Base-by-base conservation (phyloP, 2,329 filamentous ascomycete species). In the Mycosphaerella sp. region DNA sequence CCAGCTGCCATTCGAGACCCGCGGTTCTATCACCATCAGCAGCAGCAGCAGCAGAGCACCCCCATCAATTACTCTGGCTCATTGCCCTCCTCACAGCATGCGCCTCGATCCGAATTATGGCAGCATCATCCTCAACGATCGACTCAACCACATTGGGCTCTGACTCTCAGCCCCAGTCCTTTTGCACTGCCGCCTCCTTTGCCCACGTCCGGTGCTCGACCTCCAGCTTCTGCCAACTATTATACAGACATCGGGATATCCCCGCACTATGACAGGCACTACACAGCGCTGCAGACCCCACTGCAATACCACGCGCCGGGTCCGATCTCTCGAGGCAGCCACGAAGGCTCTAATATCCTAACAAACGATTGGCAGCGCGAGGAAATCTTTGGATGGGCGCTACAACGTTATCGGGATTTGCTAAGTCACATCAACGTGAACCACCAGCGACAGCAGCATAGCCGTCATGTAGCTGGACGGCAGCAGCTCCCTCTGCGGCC, bases 1-100 rank as follows among this genome's bases (percentile, higher is more conserved):
- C 80, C 81, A 10, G 78, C 80, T 36, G 78, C 80, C 5, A 70
- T 80, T 55, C 74, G 78, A 55, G 79, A 82, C 66, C 73, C 77
- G 44, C 74, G 77, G 17, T 78, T 68, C 56, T 71, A 65, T 58
- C 65, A 62, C 59, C 66, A 56, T 40, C 59, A 63, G 17, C 61
- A 64, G 34, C 34, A 38, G 34, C 34, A 38, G 23, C 61, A 64
- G 26, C 26, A 29, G 26, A 7, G 26, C 51, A 46, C 61, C 14
- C 45, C 53, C 17, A 42, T 39, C 17, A 49, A 56, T 42, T 64
- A 60, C 34, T 39, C 53, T 2, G 52, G 54, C 29, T 60, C 62
- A 2, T 40, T 60, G 29, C 50, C 63, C 9, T 58, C 48, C 54
- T 57, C 60, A 32, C 59, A 61, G 32, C 42, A 58, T 46, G 51